Evolutionary conservation across 225 moss, liverwort and hornwort genomes (phyloP).

Genomic region (Ulota crispa): DNA sequence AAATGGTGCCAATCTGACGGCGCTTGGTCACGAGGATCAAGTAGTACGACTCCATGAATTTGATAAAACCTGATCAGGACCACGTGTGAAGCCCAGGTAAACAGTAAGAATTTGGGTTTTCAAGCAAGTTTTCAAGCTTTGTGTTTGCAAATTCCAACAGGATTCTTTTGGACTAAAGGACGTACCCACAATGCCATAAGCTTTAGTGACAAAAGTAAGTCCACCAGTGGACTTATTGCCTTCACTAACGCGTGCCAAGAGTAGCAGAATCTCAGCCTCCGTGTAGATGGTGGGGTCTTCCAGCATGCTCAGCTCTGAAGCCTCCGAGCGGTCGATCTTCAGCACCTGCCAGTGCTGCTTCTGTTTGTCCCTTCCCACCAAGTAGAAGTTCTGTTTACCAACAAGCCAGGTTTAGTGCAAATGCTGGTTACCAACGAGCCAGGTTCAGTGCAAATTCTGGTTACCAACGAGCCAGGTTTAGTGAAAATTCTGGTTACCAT

Average conservation of each 20-base stretch:
- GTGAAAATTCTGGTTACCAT: too few relatives aligned
- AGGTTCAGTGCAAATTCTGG: too few relatives aligned
- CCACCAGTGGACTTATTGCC: constrained; percentile 91
- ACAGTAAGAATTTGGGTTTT: background rate
- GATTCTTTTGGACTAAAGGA: background rate
- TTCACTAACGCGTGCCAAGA: constrained; percentile 80
- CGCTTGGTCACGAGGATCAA: constrained; percentile 81
- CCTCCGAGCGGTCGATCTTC: constrained; percentile 90
- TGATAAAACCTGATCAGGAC: constrained; percentile 66
- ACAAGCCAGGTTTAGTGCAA: too few relatives aligned
- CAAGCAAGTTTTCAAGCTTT: background rate
- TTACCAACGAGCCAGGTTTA: too few relatives aligned
- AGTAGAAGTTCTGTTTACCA: constrained; percentile 54
- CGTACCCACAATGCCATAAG: constrained; percentile 92
- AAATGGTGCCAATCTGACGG: constrained; percentile 89
- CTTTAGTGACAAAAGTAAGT: constrained; percentile 72
- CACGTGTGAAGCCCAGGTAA: background rate
- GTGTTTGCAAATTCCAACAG: background rate
- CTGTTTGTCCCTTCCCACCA: constrained; percentile 83
- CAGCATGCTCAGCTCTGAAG: constrained; percentile 75
- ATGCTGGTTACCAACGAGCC: too few relatives aligned
- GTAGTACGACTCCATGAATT: constrained; percentile 91
- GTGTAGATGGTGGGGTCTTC: constrained; percentile 95
- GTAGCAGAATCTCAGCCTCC: constrained; percentile 69
- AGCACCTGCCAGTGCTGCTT: constrained; percentile 95